Evolutionary conservation across 179 eudicot genomes (phyloP).

Genomic region (Camellia oleifera): DNA sequence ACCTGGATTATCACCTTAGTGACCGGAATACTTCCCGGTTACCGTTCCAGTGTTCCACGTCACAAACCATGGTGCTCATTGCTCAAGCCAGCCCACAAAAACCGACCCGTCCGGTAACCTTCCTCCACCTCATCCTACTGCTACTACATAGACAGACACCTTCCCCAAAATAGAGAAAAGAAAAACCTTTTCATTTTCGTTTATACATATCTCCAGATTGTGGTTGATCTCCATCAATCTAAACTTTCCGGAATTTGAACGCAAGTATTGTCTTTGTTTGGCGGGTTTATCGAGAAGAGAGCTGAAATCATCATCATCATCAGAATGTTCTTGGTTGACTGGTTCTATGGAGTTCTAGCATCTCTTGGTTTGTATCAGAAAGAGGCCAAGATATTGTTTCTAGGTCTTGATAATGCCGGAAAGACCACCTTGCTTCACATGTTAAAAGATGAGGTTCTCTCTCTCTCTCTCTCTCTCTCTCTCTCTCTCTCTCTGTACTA

Average conservation of each 20-base stretch:
- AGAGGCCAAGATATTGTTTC: slow-evolving; percentile 72
- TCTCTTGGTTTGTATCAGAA: slow-evolving; percentile 69
- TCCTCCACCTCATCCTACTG: too few relatives aligned
- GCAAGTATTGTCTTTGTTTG: not conserved
- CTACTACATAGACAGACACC: too few relatives aligned
- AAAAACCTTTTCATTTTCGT: too few relatives aligned
- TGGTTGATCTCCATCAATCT: not conserved
- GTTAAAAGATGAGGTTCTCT: slow-evolving; percentile 62
- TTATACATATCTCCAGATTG: too few relatives aligned
- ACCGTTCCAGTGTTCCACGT: too few relatives aligned
- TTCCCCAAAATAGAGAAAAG: too few relatives aligned
- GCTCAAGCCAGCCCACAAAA: too few relatives aligned
- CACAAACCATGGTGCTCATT: too few relatives aligned
- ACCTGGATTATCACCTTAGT: too few relatives aligned
- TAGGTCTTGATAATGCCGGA: slow-evolving; percentile 78
- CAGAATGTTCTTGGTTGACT: slow-evolving; percentile 53
- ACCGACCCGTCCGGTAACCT: too few relatives aligned
- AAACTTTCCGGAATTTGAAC: not conserved
- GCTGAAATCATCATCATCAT: not conserved
- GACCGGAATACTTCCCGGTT: too few relatives aligned
- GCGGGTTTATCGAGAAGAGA: not conserved
- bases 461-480: slow-evolving; percentile 5
- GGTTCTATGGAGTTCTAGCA: slow-evolving; percentile 65
- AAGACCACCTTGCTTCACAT: slow-evolving; percentile 69
- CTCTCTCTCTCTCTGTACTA: not conserved